phyloP scores from a whole-genome alignment of 345 rosid species.

The Syzygium aromaticum region DNA sequence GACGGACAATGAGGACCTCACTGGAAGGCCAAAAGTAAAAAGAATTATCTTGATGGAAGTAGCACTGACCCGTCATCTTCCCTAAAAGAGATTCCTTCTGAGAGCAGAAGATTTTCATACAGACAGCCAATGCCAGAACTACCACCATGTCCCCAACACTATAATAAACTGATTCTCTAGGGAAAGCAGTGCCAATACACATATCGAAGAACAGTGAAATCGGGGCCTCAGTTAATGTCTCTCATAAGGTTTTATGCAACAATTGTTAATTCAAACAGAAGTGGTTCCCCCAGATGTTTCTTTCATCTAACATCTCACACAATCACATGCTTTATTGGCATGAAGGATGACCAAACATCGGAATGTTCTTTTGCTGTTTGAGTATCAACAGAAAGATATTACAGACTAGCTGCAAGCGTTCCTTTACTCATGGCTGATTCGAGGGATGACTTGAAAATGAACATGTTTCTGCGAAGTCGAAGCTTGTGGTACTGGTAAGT shows the following conservation, averaged over 20 bases:
- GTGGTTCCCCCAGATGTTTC: not conserved
- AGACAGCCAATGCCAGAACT: not conserved
- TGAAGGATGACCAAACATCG: not conserved
- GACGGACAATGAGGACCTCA: not conserved
- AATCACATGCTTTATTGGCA: not conserved
- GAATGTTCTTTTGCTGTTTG: not conserved
- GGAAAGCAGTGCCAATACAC: not conserved
- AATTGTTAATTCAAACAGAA: not conserved
- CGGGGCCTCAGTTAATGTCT: not conserved
- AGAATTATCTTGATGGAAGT: not conserved
- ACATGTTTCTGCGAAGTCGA: not conserved
- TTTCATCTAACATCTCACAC: not conserved
- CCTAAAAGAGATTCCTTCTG: not conserved
- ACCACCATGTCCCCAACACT: not conserved
- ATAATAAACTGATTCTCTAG: not conserved
- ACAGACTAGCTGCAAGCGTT: not conserved
- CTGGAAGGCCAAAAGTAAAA: not conserved
- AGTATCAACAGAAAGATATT: not conserved
- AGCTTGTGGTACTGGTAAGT: not conserved
- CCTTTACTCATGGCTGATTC: not conserved
- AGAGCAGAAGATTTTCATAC: not conserved
- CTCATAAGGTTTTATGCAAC: not conserved
- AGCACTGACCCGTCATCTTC: not conserved
- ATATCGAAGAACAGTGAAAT: not conserved
- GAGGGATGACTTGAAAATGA: not conserved